Evolutionary conservation across 2,329 filamentous ascomycete genomes (phyloP).

Genomic region (Pestalotiopsis sp.): DNA sequence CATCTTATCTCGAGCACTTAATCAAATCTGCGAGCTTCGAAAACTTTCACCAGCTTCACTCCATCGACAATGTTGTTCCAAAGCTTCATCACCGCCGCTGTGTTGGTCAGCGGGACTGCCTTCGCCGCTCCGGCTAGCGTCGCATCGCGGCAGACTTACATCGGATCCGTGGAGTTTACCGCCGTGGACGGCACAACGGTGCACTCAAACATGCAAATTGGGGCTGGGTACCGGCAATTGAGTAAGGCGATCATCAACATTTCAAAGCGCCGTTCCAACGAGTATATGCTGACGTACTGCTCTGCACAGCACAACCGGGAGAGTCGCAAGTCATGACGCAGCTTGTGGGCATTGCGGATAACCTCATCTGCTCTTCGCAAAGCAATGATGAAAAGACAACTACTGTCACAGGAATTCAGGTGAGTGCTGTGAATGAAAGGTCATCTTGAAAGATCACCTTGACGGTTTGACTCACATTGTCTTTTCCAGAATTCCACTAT

Average conservation of each 20-base stretch:
- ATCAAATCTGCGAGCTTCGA: neutral
- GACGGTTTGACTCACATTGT: neutral
- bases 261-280: neutral
- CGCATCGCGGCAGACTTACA: neutral
- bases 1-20: neutral
- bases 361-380: neutral
- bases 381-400: neutral
- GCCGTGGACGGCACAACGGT: neutral
- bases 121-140: neutral
- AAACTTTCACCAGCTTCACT: neutral
- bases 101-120: neutral
- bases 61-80: neutral
- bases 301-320: neutral
- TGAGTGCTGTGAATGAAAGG: neutral
- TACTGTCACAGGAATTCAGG: neutral
- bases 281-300: neutral
- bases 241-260: neutral
- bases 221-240: neutral
- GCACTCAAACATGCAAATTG: neutral
- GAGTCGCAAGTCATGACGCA: neutral
- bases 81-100: neutral
- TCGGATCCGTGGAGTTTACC: neutral
- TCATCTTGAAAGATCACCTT: neutral
- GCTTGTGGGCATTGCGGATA: neutral
- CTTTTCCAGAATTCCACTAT: neutral